A percentile compares a stretch with the other conserved stretches of the same genome.
phyloP scores from a whole-genome alignment of 192 early-diverging fungal species.

The Coemansia sp. region DNA sequence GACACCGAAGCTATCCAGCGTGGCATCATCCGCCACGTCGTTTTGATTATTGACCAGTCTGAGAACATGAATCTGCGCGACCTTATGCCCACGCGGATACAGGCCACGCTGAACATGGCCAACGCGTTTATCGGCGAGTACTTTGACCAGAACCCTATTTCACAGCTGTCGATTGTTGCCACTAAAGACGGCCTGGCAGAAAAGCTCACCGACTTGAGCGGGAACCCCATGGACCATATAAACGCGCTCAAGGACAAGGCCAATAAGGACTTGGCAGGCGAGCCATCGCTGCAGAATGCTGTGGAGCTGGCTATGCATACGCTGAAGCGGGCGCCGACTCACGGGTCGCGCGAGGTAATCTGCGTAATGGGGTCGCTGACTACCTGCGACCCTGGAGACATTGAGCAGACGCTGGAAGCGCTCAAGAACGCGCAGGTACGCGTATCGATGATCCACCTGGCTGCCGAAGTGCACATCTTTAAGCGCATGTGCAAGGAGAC shows the following conservation, averaged over 20 bases:
- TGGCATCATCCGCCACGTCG: conserved; percentile 82
- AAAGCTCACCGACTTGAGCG: conserved; percentile 78
- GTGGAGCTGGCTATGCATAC: conserved; percentile 76
- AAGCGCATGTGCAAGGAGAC: conserved; percentile 71
- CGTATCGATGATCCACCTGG: conserved; percentile 82
- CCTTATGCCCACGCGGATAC: conserved; percentile 76
- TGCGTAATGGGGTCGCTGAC: conserved; percentile 86
- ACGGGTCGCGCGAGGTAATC: conserved; percentile 84
- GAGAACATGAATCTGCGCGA: conserved; percentile 82
- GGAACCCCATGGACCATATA: conserved; percentile 83
- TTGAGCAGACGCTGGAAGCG: conserved; percentile 72
- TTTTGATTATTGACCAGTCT: conserved; percentile 79
- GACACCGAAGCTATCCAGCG: conserved; percentile 72
- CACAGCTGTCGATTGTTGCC: conserved; percentile 77
- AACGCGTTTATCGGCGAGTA: conserved; percentile 82
- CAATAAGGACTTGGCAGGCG: conserved; percentile 72
- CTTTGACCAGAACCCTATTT: conserved; percentile 95
- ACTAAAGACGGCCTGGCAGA: conserved; percentile 86
- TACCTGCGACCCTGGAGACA: conserved; percentile 92
- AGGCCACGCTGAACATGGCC: conserved; percentile 62
- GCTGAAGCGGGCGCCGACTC: conserved; percentile 79
- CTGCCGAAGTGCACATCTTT: conserved; percentile 87
- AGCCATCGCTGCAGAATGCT: conserved; percentile 91
- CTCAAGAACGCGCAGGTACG: conserved; percentile 70
- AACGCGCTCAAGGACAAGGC: conserved; percentile 60